A percentile compares a stretch with the other conserved stretches of the same genome.
Evolutionary conservation across 257 asterid genomes (phyloP).

Genomic region (Haberlea rhodopensis): DNA sequence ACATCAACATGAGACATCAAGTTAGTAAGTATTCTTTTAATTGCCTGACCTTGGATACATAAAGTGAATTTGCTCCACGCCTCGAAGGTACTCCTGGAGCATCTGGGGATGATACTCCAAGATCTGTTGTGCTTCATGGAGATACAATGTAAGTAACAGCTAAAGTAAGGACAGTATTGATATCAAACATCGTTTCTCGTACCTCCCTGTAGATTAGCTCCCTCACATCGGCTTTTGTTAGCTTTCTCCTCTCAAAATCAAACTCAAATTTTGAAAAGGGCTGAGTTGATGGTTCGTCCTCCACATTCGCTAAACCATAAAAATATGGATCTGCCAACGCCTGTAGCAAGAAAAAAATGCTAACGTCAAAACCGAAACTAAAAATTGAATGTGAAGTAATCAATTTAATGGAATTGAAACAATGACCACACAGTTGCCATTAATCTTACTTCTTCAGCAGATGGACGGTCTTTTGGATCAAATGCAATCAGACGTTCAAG

Average conservation of each 20-base stretch:
- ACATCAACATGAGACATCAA: constrained; percentile 21
- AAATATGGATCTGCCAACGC: constrained; percentile 91
- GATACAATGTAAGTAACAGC: constrained; percentile 42
- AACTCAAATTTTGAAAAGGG: constrained; percentile 87
- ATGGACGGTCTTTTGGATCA: constrained; percentile 90
- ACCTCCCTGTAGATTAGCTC: constrained; percentile 94
- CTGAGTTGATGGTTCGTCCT: constrained; percentile 81
- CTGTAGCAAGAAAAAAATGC: constrained; percentile 36
- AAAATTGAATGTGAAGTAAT: not conserved
- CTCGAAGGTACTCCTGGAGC: constrained; percentile 91
- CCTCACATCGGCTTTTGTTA: constrained; percentile 72
- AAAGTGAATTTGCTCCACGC: constrained; percentile 87
- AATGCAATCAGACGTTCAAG: constrained; percentile 80
- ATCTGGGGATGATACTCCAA: constrained; percentile 99
- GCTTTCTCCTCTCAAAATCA: constrained; percentile 81
- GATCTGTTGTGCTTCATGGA: constrained; percentile 63
- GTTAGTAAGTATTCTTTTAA: constrained; percentile 24
- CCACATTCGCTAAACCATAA: constrained; percentile 69
- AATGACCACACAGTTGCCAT: not conserved
- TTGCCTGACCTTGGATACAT: constrained; percentile 95
- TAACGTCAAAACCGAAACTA: constrained; percentile 20
- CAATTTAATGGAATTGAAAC: not conserved
- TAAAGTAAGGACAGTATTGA: constrained; percentile 22
- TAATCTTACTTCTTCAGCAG: constrained; percentile 76
- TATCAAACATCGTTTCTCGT: constrained; percentile 27